Percentiles rank a stretch among this genome's conserved stretches.
phyloP scores from a whole-genome alignment of 768 basidiomycete species.

The Lactarius hatsudake region DNA sequence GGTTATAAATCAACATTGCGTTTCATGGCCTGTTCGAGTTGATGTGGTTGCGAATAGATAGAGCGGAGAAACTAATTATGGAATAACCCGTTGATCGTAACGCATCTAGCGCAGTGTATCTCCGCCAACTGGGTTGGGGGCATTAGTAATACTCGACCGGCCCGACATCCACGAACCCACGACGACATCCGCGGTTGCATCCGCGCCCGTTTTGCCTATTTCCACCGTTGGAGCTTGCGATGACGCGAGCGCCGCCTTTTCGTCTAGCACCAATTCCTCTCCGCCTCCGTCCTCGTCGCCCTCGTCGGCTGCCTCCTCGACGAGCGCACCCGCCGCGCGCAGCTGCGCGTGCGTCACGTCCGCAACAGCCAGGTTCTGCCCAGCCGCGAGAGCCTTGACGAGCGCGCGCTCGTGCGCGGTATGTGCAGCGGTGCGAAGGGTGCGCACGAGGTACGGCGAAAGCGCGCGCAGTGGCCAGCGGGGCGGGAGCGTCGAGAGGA shows the following conservation, averaged over 20 bases:
- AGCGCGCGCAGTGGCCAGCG: constrained; percentile 75
- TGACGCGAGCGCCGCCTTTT: constrained; percentile 4
- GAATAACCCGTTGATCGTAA: neutral
- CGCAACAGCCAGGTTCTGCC: constrained; percentile 69
- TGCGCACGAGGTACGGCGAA: constrained; percentile 10
- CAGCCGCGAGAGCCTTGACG: constrained; percentile 71
- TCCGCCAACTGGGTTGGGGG: neutral
- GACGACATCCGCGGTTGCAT: neutral
- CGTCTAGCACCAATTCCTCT: constrained; percentile 13
- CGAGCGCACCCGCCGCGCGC: constrained; percentile 15
- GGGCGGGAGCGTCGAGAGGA: constrained; percentile 72
- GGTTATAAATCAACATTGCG: neutral
- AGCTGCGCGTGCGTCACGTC: constrained; percentile 13
- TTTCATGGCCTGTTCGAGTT: no score
- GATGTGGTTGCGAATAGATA: neutral
- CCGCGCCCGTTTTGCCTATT: constrained; percentile 8
- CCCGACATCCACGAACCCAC: constrained; percentile 19
- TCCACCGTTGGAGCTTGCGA: neutral
- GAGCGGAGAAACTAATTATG: neutral
- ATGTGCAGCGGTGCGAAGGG: constrained; percentile 39
- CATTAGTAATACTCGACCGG: constrained; percentile 13
- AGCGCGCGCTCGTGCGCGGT: constrained; percentile 67
- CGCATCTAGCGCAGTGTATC: neutral
- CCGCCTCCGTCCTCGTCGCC: neutral
- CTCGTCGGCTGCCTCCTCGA: constrained; percentile 12